A percentile compares a stretch with the other conserved stretches of the same genome.
These are phyloP conservation scores for Leucogyrophana mollusca DNA, from an alignment of 768 basidiomycete genomes.

Conservation along the genomic window DNA sequence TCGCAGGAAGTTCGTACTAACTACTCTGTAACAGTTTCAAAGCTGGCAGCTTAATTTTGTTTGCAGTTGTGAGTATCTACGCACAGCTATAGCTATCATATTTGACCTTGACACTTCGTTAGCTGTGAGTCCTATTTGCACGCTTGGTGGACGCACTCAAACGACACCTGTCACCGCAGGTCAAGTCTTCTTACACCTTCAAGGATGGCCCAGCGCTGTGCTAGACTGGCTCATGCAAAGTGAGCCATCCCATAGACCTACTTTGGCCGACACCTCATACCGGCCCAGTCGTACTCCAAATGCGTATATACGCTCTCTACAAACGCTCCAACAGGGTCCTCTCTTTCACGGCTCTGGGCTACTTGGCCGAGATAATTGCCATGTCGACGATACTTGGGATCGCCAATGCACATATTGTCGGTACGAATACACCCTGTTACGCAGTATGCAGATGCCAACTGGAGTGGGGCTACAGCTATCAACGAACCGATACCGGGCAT, in stretches of 20 bases:
- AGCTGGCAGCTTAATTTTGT: neutral
- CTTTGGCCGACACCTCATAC: neutral
- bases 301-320: conserved; percentile 64
- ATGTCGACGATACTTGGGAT: neutral
- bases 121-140: conserved; percentile 1
- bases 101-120: neutral
- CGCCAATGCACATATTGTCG: too few species aligned
- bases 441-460: too few species aligned
- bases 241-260: neutral
- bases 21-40: neutral
- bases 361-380: conserved; percentile 22
- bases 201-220: conserved; percentile 3
- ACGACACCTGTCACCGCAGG: neutral
- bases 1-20: too few species aligned
- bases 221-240: conserved; percentile 3
- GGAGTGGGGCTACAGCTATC: too few species aligned
- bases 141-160: neutral
- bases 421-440: too few species aligned
- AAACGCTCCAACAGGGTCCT: conserved; percentile 51
- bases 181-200: neutral
- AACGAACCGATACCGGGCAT: conserved; percentile 15
- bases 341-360: conserved; percentile 40
- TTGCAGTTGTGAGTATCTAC: neutral
- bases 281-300: conserved; percentile 52
- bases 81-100: neutral